Evolutionary conservation across 75 land plant species (phyloP).

Genomic region (Adiantum capillusveneris): DNA sequence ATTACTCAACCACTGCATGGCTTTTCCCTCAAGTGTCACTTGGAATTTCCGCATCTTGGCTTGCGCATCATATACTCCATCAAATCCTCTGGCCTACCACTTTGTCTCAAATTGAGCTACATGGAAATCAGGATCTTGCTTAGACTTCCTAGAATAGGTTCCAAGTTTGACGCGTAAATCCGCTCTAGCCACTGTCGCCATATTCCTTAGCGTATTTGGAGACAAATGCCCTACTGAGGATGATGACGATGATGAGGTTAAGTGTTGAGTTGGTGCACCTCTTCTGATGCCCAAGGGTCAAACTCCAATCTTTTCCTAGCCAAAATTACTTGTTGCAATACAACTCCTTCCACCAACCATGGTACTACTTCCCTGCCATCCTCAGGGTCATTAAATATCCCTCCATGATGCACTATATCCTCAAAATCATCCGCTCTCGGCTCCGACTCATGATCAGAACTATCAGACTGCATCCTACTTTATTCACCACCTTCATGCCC

Average conservation of each 20-base stretch:
- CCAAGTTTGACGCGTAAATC: too few species aligned
- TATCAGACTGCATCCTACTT: background rate
- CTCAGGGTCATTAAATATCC: background rate
- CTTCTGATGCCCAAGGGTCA: constrained; percentile 2
- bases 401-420: background rate
- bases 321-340: background rate
- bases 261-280: background rate
- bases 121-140: too few species aligned
- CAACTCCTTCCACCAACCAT: background rate
- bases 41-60: too few species aligned
- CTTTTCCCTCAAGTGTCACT: too few species aligned
- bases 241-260: background rate
- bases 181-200: too few species aligned
- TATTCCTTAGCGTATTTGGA: too few species aligned
- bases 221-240: too few species aligned
- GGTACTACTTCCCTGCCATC: background rate
- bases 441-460: background rate
- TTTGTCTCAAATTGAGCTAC: too few species aligned
- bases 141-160: too few species aligned
- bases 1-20: too few species aligned
- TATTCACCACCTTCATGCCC: background rate
- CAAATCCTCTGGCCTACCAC: too few species aligned
- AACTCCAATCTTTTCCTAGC: background rate
- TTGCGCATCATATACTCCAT: too few species aligned
- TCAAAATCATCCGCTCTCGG: background rate